These are phyloP conservation scores for Solanum chacoense DNA, from an alignment of 305 asterid genomes.

Conservation along the genomic window DNA sequence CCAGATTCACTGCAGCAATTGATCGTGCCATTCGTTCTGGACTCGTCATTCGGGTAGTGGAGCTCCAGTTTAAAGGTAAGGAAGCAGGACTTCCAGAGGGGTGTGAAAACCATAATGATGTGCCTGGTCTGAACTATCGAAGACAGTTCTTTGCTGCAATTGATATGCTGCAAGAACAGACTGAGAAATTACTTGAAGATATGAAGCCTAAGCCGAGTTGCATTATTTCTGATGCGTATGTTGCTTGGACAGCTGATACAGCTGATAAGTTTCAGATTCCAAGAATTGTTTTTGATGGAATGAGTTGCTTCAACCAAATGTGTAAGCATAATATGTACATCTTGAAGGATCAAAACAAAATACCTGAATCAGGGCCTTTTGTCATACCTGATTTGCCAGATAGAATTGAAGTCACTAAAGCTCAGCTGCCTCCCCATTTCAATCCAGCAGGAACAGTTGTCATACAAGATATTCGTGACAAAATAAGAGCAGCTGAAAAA, in stretches of 20 bases:
- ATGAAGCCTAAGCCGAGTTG: constrained; percentile 27
- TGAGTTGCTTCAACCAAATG: constrained; percentile 37
- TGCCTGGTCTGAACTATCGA: background rate
- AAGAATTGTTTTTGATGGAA: constrained; percentile 43
- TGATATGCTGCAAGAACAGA: constrained; percentile 8
- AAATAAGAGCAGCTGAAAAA: constrained; percentile 17
- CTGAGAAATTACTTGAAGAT: background rate
- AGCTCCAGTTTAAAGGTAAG: constrained; percentile 10
- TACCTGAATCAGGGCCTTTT: constrained; percentile 19
- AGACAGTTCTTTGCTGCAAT: constrained; percentile 15
- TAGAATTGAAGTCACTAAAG: constrained; percentile 25
- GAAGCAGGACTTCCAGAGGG: constrained; percentile 25
- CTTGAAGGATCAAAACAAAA: background rate
- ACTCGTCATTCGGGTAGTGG: constrained; percentile 10
- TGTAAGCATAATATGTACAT: constrained; percentile 6
- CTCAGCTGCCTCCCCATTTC: constrained; percentile 30
- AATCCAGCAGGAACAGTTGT: background rate
- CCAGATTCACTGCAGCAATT: constrained; percentile 9
- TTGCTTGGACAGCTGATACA: constrained; percentile 29
- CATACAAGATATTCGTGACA: constrained; percentile 7
- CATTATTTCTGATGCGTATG: constrained; percentile 31
- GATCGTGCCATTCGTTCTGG: constrained; percentile 10
- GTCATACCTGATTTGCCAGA: constrained; percentile 31
- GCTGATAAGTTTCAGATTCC: constrained; percentile 23
- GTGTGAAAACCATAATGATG: background rate